Conservation (phyloP, 1,139 yeast species). For the Blastobotrys raffinosifermentans region DNA sequence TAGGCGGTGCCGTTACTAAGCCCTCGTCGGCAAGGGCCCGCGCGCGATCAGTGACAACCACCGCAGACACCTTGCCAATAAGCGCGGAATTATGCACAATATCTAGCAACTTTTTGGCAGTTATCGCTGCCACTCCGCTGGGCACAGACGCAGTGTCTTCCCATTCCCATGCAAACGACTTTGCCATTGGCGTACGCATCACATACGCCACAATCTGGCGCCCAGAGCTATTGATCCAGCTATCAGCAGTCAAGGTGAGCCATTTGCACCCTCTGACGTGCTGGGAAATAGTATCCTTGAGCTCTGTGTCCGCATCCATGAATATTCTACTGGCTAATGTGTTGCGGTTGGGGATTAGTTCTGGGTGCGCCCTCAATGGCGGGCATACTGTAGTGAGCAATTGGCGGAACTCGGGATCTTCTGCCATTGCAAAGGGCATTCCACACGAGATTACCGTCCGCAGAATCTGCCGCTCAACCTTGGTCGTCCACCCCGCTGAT, state of each 20-base stretch:
- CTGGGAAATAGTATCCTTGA: conserved; percentile 7
- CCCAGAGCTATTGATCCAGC: conserved; percentile 11
- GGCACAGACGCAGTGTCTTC: conserved; percentile 5
- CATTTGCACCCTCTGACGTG: conserved; percentile 8
- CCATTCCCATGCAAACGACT: conserved; percentile 11
- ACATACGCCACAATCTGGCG: conserved; percentile 8
- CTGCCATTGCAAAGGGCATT: conserved; percentile 7
- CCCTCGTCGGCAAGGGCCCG: conserved; percentile 1
- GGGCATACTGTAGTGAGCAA: conserved; percentile 9
- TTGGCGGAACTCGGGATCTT: conserved; percentile 9
- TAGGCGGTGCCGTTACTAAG: not conserved
- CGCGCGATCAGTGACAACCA: conserved; percentile 11
- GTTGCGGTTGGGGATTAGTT: conserved; percentile 7
- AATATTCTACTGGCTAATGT: conserved; percentile 6
- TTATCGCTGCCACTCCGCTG: no score
- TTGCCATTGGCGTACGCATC: conserved; percentile 8
- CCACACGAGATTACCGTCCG: conserved; percentile 8
- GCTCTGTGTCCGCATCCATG: conserved; percentile 5
- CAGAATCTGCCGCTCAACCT: conserved; percentile 11
- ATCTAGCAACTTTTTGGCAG: conserved; percentile 1
- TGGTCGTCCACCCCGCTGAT: conserved; percentile 6
- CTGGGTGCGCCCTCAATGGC: conserved; percentile 4
- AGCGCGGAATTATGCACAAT: conserved; percentile 6
- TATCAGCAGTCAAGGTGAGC: conserved; percentile 11
- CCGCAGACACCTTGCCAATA: conserved; percentile 8